These are phyloP conservation scores for Candida wancherniae DNA, from an alignment of 805 yeast species.

Conservation along the genomic window DNA sequence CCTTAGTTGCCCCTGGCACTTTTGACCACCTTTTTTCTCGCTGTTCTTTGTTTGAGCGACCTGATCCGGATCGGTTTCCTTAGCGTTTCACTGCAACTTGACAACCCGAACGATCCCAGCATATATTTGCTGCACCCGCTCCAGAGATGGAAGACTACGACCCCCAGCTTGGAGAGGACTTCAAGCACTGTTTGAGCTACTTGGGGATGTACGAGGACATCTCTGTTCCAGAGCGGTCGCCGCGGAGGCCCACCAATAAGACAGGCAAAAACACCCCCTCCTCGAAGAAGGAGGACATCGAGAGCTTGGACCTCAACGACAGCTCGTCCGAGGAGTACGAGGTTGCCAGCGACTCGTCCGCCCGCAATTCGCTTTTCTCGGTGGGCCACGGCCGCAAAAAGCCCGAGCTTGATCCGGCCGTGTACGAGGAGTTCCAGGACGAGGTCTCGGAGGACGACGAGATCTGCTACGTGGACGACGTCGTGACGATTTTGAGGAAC, in stretches of 20 bases:
- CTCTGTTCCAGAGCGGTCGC: conserved; percentile 11
- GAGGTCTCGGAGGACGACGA: conserved; percentile 16
- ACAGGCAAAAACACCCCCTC: not conserved
- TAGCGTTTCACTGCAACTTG: no score
- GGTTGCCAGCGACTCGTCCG: conserved; percentile 5
- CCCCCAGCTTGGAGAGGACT: conserved; percentile 4
- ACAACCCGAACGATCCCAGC: no score
- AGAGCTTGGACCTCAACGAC: conserved; percentile 4
- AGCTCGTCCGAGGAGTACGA: conserved; percentile 9
- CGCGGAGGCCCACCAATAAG: conserved; percentile 8
- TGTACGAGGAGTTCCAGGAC: conserved; percentile 17
- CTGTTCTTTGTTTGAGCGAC: no score
- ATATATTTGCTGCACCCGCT: no score
- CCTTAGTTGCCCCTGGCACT: no score
- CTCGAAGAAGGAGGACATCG: conserved; percentile 1
- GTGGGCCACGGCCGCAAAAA: conserved; percentile 1
- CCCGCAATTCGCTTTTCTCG: conserved; percentile 14
- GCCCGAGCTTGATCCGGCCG: not conserved
- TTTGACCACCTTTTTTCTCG: no score
- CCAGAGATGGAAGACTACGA: no score
- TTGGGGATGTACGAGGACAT: conserved; percentile 6
- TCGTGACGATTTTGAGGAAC: conserved; percentile 19
- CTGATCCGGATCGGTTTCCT: no score
- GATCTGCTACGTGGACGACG: conserved; percentile 22
- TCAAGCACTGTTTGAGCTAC: conserved; percentile 6